Base-by-base conservation (phyloP, 2,329 filamentous ascomycete genomes). In the Drechslerella dactyloides region DNA sequence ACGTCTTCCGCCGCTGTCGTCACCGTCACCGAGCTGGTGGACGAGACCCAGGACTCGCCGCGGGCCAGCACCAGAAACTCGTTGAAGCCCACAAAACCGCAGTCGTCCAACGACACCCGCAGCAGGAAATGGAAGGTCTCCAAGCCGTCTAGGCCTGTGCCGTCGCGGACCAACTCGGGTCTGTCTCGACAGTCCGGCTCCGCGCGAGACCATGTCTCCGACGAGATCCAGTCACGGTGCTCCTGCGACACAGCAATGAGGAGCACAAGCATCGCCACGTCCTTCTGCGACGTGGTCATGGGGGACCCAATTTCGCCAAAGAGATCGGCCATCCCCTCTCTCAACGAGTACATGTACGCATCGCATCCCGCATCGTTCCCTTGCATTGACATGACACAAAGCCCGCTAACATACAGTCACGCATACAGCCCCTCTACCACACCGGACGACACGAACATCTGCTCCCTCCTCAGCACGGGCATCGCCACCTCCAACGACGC, bases 111-210 rank as follows among this genome's bases (percentile, higher is more conserved):
- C 44, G 60, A 65, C 21, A 30, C 54, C 3, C 55, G 50, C 17
- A 59, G 37, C 55, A 65, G 50, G 19, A 72, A 72, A 65, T 72
- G 68, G 68, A 72, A 72, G 33, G 68, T 72, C 1, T 72, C 68
- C 21, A 72, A 72, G 21, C 60, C 68, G 6, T 46, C 68, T 40
- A 58, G 68, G 56, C 68, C 68, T 11, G 68, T 72, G 8, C 68
- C 68, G 0, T 72, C 68, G 17, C 60, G 60, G n/a, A 64, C 68
- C 27, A 72, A 72, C n/a, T 72, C 68, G 8, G 68, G 68, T 8
- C 50, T 72, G 5, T 72, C 68, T 3, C 65, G 50, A 24, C 60
- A 65, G 42, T 72, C 68, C 15, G 55, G 55, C 15, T 72, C 68
- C n/a, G 60, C 59, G 19, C 44, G 58, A 17, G 66, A 54, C 7